A percentile compares a stretch with the other conserved stretches of the same genome.
Conservation (phyloP, 495 filamentous ascomycete genomes). For the Hyaloscypha variabilis region DNA sequence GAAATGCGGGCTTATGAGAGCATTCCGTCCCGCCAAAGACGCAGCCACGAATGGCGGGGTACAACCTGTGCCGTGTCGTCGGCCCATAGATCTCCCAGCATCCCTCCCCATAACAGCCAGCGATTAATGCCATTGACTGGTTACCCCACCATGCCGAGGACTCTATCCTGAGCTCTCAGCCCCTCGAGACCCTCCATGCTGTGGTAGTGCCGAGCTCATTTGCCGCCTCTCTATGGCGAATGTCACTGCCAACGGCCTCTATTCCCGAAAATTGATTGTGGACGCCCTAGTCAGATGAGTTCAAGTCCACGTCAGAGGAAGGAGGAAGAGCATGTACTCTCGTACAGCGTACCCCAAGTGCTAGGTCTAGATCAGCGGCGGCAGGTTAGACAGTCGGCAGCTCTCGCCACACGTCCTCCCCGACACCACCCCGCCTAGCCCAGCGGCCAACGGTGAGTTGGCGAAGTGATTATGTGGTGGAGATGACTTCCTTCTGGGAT, state of each 20-base stretch:
- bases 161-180: neutral
- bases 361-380: neutral
- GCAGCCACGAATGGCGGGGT: slow-evolving; percentile 12
- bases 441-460: neutral
- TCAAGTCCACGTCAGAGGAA: neutral
- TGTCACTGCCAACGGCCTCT: neutral
- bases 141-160: neutral
- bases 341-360: neutral
- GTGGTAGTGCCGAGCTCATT: neutral
- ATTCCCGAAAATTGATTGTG: neutral
- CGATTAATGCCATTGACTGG: neutral
- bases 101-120: neutral
- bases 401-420: slow-evolving; percentile 15
- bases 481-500: neutral
- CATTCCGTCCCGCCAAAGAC: slow-evolving; percentile 4
- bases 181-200: neutral
- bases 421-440: neutral
- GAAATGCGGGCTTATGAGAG: neutral
- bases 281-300: too few relatives aligned
- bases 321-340: neutral
- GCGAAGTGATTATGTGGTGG: slow-evolving; percentile 1
- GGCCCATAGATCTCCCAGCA: neutral
- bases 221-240: neutral
- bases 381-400: slow-evolving; percentile 11
- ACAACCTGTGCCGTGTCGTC: neutral